Percentiles rank a stretch among this genome's conserved stretches.
Evolutionary conservation across 176 grass and related monocot species (phyloP).

Genomic region (Zoysia japonica): DNA sequence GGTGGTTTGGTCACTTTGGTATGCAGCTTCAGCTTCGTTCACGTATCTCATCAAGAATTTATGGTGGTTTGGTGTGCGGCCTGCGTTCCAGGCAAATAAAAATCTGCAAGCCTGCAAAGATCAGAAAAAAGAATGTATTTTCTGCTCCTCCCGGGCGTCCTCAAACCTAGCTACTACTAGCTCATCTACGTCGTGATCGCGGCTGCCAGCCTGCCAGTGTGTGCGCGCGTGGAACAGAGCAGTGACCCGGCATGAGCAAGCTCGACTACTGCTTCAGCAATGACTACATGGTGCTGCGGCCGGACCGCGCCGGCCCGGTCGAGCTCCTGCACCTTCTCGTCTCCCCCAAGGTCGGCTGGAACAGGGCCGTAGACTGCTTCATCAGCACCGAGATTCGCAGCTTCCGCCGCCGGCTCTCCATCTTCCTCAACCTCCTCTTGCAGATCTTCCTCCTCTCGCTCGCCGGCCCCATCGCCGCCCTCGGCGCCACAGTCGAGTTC

Average conservation of each 20-base stretch:
- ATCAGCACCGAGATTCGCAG: conserved; percentile 44
- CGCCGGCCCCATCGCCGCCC: conserved; percentile 22
- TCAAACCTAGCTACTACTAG: neutral
- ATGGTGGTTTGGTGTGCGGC: neutral
- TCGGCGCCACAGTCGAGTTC: conserved; percentile 47
- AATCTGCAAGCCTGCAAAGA: neutral
- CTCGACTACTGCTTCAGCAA: conserved; percentile 62
- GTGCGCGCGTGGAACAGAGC: neutral
- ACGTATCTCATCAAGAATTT: neutral
- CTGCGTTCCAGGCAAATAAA: neutral
- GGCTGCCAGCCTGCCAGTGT: neutral
- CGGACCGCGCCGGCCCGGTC: conserved; percentile 43
- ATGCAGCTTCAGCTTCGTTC: neutral
- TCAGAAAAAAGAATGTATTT: neutral
- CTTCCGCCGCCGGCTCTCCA: conserved; percentile 27
- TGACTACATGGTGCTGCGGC: conserved; percentile 59
- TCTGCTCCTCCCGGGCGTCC: neutral
- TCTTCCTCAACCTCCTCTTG: conserved; percentile 56
- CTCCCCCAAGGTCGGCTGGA: conserved; percentile 51
- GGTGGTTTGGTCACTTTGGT: too few species aligned
- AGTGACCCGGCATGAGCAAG: conserved; percentile 42
- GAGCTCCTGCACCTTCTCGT: conserved; percentile 60
- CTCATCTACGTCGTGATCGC: neutral
- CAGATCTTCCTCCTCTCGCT: conserved; percentile 38
- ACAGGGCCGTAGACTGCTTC: conserved; percentile 51